These are phyloP conservation scores for Cryptomeria japonica DNA, from an alignment of 75 land plant species.

Conservation along the genomic window DNA sequence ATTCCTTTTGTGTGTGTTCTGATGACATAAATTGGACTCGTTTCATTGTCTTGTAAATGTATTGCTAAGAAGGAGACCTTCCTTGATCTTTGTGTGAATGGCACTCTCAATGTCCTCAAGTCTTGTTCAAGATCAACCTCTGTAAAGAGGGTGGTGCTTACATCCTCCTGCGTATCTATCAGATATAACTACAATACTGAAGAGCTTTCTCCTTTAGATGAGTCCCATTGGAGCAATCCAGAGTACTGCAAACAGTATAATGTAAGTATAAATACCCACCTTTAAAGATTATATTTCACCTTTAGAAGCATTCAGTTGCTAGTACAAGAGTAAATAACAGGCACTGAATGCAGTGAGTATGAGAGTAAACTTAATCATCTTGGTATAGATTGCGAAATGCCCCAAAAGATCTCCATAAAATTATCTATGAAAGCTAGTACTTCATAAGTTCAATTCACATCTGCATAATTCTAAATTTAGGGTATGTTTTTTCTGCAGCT, in stretches of 20 bases:
- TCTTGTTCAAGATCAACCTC: slow-evolving; percentile 68
- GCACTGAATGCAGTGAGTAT: neutral
- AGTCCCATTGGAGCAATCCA: slow-evolving; percentile 78
- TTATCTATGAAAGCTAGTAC: neutral
- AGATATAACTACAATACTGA: slow-evolving; percentile 25
- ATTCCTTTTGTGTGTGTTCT: too few species aligned
- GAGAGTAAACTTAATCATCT: neutral
- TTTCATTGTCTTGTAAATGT: neutral
- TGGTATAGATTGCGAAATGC: neutral
- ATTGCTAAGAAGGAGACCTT: slow-evolving; percentile 16
- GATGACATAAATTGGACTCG: too few species aligned
- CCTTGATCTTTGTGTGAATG: slow-evolving; percentile 55
- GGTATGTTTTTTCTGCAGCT: slow-evolving; percentile 37
- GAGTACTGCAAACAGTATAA: slow-evolving; percentile 76
- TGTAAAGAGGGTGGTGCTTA: slow-evolving; percentile 66
- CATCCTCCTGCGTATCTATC: slow-evolving; percentile 88
- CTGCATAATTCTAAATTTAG: neutral
- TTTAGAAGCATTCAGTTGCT: neutral
- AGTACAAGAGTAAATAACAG: neutral
- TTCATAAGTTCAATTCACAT: too few species aligned
- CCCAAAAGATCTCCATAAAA: neutral
- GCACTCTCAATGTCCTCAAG: slow-evolving; percentile 71
- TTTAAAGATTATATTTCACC: neutral
- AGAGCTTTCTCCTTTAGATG: slow-evolving; percentile 60
- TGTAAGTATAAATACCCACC: slow-evolving; percentile 25